Conservation (phyloP, 345 rosid genomes). For the Aegle marmelos region DNA sequence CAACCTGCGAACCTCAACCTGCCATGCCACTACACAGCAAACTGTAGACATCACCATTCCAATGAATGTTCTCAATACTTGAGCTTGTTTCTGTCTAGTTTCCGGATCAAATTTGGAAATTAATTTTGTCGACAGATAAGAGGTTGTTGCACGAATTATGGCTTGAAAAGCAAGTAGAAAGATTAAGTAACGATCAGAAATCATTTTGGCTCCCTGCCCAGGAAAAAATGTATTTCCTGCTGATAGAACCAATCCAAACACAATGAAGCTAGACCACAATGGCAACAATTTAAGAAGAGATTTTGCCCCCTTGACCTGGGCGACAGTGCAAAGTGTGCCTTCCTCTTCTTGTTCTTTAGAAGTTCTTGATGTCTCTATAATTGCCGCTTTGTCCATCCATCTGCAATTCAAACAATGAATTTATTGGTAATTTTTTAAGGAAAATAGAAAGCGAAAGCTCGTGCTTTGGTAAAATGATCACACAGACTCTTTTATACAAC, state of each 20-base stretch:
- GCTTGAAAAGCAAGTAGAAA: background rate
- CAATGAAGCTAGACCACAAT: slow-evolving; percentile 7
- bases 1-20: slow-evolving; percentile 5
- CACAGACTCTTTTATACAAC: too few relatives aligned
- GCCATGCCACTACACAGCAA: background rate
- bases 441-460: too few relatives aligned
- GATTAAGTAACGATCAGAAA: background rate
- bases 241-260: background rate
- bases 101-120: background rate
- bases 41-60: background rate
- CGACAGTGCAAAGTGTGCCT: background rate
- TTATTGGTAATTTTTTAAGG: too few relatives aligned
- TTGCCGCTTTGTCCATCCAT: background rate
- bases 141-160: background rate
- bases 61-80: background rate
- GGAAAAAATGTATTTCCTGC: slow-evolving; percentile 1
- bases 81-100: background rate
- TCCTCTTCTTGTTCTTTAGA: background rate
- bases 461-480: too few relatives aligned
- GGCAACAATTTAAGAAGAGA: background rate
- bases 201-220: background rate
- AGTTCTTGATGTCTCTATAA: background rate
- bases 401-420: background rate
- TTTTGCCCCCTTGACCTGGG: background rate
- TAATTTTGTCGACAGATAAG: background rate